A percentile compares a stretch with the other conserved stretches of the same genome.
phyloP scores from a whole-genome alignment of 495 filamentous ascomycete genomes.

The Lepidopterella palustris region DNA sequence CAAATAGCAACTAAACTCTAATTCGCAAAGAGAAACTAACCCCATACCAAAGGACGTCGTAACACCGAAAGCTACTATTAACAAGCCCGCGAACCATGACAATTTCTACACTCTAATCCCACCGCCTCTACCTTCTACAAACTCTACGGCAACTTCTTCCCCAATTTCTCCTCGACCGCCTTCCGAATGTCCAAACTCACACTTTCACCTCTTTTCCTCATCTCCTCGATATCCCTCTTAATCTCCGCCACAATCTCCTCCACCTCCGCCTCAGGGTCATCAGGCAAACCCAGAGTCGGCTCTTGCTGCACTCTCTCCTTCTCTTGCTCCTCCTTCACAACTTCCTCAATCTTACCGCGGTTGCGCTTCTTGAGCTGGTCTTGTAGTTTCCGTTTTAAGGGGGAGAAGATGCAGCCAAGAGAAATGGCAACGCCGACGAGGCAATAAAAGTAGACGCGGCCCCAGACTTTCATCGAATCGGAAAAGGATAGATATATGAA shows the following conservation, averaged over 20 bases:
- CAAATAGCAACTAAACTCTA: no score
- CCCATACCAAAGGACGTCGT: no score
- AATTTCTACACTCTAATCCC: no score
- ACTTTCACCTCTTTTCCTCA: constrained; percentile 44
- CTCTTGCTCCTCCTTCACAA: constrained; percentile 18
- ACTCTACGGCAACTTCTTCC: neutral
- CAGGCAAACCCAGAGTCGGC: constrained; percentile 68
- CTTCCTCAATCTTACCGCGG: constrained; percentile 26
- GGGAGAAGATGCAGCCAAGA: constrained; percentile 58
- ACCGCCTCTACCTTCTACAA: no score
- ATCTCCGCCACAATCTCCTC: constrained; percentile 76
- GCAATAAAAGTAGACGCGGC: constrained; percentile 82
- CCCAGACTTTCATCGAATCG: constrained; percentile 66
- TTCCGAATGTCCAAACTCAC: constrained; percentile 23
- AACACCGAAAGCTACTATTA: no score
- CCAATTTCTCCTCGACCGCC: constrained; percentile 25
- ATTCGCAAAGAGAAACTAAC: no score
- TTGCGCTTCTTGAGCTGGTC: constrained; percentile 46
- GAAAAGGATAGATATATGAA: constrained; percentile 73
- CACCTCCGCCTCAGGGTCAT: constrained; percentile 68
- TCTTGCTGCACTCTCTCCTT: constrained; percentile 25
- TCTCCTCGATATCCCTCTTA: constrained; percentile 58
- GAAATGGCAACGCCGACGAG: constrained; percentile 57
- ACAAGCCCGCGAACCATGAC: no score
- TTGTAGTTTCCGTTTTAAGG: constrained; percentile 10